Conservation (phyloP, 345 rosid genomes). For the Mallotus nudiflorus region DNA sequence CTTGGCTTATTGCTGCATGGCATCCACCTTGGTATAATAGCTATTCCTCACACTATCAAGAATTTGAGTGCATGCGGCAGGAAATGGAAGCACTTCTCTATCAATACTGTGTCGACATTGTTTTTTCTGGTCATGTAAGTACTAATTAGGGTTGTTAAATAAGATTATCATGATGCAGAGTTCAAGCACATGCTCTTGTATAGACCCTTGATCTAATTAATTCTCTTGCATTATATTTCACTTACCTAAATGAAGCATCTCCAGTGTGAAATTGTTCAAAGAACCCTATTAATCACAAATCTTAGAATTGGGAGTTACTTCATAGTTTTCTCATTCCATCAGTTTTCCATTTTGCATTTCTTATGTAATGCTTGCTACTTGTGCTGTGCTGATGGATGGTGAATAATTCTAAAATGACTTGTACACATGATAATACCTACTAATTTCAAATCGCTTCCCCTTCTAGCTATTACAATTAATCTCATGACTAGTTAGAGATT, state of each 20-base stretch:
- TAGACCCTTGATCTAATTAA: neutral
- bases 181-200: neutral
- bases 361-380: no score
- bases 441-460: no score
- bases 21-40: conserved; percentile 91
- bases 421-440: no score
- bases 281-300: no score
- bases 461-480: no score
- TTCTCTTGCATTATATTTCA: neutral
- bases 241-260: neutral
- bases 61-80: conserved; percentile 93
- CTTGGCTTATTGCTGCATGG: conserved; percentile 86
- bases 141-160: no score
- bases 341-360: no score
- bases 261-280: neutral
- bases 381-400: no score
- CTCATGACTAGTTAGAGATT: neutral
- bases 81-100: conserved; percentile 83
- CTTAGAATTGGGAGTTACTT: no score
- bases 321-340: no score
- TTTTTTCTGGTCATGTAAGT: conserved; percentile 83
- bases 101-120: conserved; percentile 62
- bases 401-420: no score
- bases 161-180: neutral
- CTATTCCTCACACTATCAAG: conserved; percentile 82